phyloP scores from a whole-genome alignment of 208 protist species.

The Trypanosomatidae sp. region DNA sequence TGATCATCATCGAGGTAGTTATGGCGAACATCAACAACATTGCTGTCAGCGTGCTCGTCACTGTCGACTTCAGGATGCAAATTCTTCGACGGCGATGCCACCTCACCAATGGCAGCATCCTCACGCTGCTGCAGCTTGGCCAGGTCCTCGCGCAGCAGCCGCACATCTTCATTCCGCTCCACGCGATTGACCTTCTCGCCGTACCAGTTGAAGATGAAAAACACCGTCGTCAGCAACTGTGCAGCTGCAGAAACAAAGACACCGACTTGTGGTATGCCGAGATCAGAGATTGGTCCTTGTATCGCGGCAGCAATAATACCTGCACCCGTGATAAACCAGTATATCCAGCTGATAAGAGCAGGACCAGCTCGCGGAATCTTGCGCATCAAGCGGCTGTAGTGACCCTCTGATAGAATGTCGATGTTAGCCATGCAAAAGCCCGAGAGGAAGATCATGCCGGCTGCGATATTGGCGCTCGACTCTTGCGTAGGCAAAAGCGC shows the following conservation, averaged over 20 bases:
- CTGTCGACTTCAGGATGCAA: too few relatives aligned
- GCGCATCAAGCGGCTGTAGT: conserved; percentile 62
- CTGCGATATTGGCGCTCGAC: conserved; percentile 14
- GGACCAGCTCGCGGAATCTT: conserved; percentile 21
- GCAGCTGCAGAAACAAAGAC: conserved; percentile 38
- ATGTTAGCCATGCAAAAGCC: conserved; percentile 42
- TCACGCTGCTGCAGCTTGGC: too few relatives aligned
- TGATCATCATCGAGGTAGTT: too few relatives aligned
- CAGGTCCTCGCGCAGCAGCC: conserved; percentile 11
- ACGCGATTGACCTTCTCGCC: conserved; percentile 41
- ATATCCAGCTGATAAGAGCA: conserved; percentile 50
- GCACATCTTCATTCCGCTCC: conserved; percentile 26
- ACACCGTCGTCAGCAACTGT: conserved; percentile 26
- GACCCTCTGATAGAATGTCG: conserved; percentile 64
- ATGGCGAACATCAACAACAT: too few relatives aligned
- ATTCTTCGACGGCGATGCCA: too few relatives aligned
- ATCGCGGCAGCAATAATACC: conserved; percentile 23
- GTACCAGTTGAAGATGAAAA: conserved; percentile 57
- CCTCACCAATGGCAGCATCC: too few relatives aligned
- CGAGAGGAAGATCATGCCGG: conserved; percentile 33
- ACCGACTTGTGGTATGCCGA: conserved; percentile 18
- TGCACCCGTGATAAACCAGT: conserved; percentile 36
- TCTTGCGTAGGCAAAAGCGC: conserved; percentile 23
- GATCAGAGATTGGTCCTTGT: conserved; percentile 41
- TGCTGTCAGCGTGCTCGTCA: too few relatives aligned